Conservation (phyloP, 495 filamentous ascomycete species). For the Annulohypoxylon nitens region DNA sequence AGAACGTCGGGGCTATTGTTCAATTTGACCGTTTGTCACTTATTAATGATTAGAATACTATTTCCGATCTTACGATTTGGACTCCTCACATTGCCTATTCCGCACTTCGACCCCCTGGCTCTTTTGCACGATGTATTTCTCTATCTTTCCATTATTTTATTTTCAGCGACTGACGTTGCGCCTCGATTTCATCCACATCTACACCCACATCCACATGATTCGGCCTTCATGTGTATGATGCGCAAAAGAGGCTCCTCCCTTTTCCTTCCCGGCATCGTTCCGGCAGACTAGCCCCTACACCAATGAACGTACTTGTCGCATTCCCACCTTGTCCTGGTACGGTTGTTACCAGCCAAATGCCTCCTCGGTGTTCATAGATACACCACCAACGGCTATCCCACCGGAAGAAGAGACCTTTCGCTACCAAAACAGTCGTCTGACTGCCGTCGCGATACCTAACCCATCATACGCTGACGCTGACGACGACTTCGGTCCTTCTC, state of each 20-base stretch:
- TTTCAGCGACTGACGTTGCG: constrained; percentile 27
- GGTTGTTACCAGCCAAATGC: neutral
- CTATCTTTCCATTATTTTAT: constrained; percentile 23
- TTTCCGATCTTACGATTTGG: constrained; percentile 34
- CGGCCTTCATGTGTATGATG: constrained; percentile 43
- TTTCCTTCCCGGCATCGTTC: constrained; percentile 12
- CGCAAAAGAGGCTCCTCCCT: constrained; percentile 20
- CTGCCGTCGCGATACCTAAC: constrained; percentile 33
- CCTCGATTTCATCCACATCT: constrained; percentile 34
- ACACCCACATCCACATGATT: constrained; percentile 35
- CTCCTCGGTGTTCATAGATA: neutral
- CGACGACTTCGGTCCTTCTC: constrained; percentile 41
- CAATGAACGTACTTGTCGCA: constrained; percentile 19
- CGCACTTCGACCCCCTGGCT: constrained; percentile 17
- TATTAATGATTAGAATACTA: constrained; percentile 26
- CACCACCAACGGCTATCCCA: constrained; percentile 25
- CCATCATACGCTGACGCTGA: constrained; percentile 37
- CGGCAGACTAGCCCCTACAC: constrained; percentile 32
- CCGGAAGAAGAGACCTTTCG: constrained; percentile 33
- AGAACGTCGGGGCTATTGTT: constrained; percentile 29
- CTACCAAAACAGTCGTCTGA: constrained; percentile 27
- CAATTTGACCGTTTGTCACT: constrained; percentile 23
- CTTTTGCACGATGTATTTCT: neutral
- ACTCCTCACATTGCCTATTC: constrained; percentile 31
- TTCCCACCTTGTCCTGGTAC: constrained; percentile 22